Base-by-base conservation (phyloP, 2,329 filamentous ascomycete genomes). In the Didymella exigua region DNA sequence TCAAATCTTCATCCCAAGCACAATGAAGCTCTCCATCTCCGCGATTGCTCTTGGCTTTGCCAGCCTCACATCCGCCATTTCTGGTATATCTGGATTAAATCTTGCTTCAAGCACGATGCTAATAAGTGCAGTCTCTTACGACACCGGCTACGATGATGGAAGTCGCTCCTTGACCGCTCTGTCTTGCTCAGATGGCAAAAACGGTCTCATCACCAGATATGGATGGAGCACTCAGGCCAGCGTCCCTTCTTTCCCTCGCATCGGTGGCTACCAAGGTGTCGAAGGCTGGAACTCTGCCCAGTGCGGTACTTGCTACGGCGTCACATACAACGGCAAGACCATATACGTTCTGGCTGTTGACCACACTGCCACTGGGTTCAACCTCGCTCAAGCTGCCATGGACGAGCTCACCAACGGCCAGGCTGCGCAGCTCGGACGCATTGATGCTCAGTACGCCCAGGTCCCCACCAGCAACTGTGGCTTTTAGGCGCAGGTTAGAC, bases 121-220 rank as follows among this genome's bases (percentile, higher is more conserved):
- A 46, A 65, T 41, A 18, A 18, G 36, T 9, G 29, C 46, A 72
- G 88, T 92, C 68, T 88, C 87, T 61, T 93, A 87, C 75, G 89
- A 93, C 76, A 76, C 78, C 18, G 85, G 82, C 69, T 95, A 90
- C 77, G 89, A 93, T 69, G 77, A 87, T 59, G 72, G 71, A 40
- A 62, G 62, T 56, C 82, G 85, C 54, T 79, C 83, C 38, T 72
- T 93, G 49, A 79, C 75, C 29, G 72, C 68, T 5, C 81, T 91
- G 38, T 72, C 86, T 58, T 91, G 88, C 82, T 88, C 85, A 27
- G 85, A 90, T 68, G 88, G 88, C 49, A 41, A 59, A 58, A 87
- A 90, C 75, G 88, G 88, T 54, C 81, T 91, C 58, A 84, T 84
- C 59, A 85, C 82, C 65, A 82, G 79, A 66, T 84, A 84, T 76